These are phyloP conservation scores for Oenanthe sinensis DNA, from an alignment of 129 eudicot genomes.

Conservation along the genomic window DNA sequence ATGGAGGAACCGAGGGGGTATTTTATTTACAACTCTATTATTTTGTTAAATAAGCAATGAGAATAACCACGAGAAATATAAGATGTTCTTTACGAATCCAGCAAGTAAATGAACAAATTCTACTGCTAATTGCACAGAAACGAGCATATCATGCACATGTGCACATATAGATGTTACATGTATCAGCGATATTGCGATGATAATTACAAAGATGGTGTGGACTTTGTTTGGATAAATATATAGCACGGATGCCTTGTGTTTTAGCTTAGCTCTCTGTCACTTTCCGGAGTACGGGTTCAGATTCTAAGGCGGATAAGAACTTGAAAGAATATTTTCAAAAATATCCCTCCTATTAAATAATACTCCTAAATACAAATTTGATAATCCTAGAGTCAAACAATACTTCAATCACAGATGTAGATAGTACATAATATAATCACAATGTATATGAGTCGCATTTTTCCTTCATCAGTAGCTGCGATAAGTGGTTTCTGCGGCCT, in stretches of 20 bases:
- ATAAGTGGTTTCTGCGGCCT: not conserved
- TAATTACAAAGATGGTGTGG: not conserved
- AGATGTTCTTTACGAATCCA: no score
- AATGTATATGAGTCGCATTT: not conserved
- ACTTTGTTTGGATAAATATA: not conserved
- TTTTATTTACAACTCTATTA: no score
- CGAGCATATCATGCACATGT: not conserved
- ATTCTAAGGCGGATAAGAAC: not conserved
- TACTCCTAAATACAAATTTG: not conserved
- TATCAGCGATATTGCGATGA: not conserved
- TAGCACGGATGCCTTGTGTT: constrained; percentile 5
- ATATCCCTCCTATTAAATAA: not conserved
- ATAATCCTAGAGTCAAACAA: not conserved
- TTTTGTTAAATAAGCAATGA: no score
- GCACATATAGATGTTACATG: not conserved
- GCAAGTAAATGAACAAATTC: not conserved
- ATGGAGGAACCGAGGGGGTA: no score
- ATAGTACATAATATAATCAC: not conserved
- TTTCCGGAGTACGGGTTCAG: not conserved
- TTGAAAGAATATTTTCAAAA: not conserved
- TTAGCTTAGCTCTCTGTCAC: not conserved
- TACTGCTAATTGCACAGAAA: not conserved
- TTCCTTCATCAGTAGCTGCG: not conserved
- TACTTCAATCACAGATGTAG: not conserved
- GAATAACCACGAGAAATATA: no score